Evolutionary conservation across 768 basidiomycete genomes (phyloP), one percentile per base, ranked within the genome.

Genomic region (Leccinum pellstonianum): DNA sequence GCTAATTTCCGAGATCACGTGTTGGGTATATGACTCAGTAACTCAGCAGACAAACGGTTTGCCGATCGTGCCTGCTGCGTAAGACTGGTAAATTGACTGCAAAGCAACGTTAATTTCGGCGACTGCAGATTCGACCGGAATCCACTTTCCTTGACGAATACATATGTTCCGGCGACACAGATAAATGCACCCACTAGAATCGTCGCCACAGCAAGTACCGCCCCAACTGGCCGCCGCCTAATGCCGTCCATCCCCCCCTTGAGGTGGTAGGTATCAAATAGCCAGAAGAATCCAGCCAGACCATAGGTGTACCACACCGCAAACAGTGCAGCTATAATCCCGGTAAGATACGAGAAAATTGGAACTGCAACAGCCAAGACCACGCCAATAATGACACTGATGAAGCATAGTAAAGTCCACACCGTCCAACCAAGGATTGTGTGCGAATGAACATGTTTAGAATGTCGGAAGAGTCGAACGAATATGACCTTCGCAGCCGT

Each of bases 231-330:
- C 54, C 70, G 64, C n/a, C 64, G 65, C 50, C 64, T 72, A 53
- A 80, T 63, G 9, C 66, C 73, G n/a, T 51, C 52, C 41, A 69
- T 70, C 46, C 75, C 76, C 5, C 78, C 80, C 50, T 74, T 70
- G 11, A 79, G 62, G 61, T 82, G 70, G 60, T 80, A 79, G 12
- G 73, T 70, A 65, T 84, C 82, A 60, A 82, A 73, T 25, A 84
- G 58, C 79, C 81, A 84, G 70, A 84, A 84, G 62, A 80, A 81
- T 2, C 82, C 81, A 10, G 81, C 80, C 8, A 70, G 27, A 27
- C 82, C 82, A 61, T 83, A 83, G 14, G 83, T 83, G 64, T 81
- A 85, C 81, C 83, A 84, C n/a, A 80, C 77, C 8, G 83, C 82
- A 61, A 85, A 84, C 21, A 84, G 71, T 17, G 82, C 73, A 9